A percentile compares a stretch with the other conserved stretches of the same genome.
These are phyloP conservation scores for Gossypium arboreum DNA, from an alignment of 345 rosid genomes.

Conservation along the genomic window DNA sequence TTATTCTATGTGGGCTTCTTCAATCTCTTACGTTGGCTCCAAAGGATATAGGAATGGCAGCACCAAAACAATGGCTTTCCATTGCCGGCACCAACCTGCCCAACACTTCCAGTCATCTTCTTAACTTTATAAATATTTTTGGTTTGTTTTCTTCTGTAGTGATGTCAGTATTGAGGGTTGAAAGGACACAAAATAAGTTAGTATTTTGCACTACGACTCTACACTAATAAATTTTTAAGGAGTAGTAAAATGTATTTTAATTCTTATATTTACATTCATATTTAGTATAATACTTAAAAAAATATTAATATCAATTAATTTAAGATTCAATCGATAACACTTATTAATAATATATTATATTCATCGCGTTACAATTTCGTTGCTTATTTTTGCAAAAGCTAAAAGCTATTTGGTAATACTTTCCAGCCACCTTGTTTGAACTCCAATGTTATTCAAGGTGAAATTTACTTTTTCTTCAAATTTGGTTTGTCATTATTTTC, in stretches of 20 bases:
- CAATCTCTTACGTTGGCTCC: too few species aligned
- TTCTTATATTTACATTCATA: accelerated
- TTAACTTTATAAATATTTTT: background rate
- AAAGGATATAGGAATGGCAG: too few species aligned
- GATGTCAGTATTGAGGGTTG: background rate
- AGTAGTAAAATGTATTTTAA: accelerated
- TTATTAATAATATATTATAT: background rate
- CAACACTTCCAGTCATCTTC: background rate
- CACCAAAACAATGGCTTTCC: too few species aligned
- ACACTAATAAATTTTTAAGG: accelerated
- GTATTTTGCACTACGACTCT: background rate
- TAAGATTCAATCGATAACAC: accelerated
- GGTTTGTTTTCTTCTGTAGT: background rate
- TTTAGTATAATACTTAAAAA: accelerated
- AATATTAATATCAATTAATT: accelerated
- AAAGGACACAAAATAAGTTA: too few species aligned
- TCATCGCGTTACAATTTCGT: background rate
- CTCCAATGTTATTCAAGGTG: background rate
- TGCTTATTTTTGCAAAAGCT: background rate
- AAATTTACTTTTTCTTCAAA: background rate
- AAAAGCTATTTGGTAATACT: background rate
- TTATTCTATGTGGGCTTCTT: too few species aligned
- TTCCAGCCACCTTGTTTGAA: background rate
- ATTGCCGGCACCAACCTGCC: too few species aligned
- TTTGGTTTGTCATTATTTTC: background rate